Evolutionary conservation across 2,329 filamentous ascomycete genomes (phyloP).

Genomic region (Aspergillus sp.): DNA sequence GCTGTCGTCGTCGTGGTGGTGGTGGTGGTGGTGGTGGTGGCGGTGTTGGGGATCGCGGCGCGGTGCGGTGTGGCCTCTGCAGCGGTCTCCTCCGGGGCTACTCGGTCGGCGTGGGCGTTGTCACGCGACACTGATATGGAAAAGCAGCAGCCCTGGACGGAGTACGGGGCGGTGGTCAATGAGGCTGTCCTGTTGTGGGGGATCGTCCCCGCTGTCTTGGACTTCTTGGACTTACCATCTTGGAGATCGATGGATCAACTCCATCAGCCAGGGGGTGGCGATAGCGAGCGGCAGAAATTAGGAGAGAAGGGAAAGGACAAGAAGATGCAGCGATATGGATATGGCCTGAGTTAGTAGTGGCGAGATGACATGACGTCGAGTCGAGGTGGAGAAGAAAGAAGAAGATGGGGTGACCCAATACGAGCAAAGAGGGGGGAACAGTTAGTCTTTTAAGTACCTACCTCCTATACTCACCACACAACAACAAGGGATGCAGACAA

Average conservation of each 20-base stretch:
- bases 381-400: background rate
- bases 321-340: background rate
- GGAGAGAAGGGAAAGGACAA: background rate
- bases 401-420: background rate
- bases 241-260: slow-evolving; percentile 23
- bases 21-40: background rate
- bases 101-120: slow-evolving; percentile 21
- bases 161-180: background rate
- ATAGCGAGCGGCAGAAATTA: slow-evolving; percentile 6
- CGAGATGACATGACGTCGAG: no score
- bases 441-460: background rate
- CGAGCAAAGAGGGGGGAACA: background rate
- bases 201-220: no score
- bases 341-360: background rate
- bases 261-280: slow-evolving; percentile 25
- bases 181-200: background rate
- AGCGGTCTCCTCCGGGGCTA: slow-evolving; percentile 22
- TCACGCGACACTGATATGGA: slow-evolving; percentile 34
- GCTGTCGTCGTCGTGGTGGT: background rate
- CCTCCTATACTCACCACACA: no score
- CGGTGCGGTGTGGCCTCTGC: slow-evolving; percentile 17
- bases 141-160: slow-evolving; percentile 39
- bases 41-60: slow-evolving; percentile 11
- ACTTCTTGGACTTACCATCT: slow-evolving; percentile 32
- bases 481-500: no score